Base-by-base conservation (phyloP, 129 eudicot species). In the Flaveria sonorensis region DNA sequence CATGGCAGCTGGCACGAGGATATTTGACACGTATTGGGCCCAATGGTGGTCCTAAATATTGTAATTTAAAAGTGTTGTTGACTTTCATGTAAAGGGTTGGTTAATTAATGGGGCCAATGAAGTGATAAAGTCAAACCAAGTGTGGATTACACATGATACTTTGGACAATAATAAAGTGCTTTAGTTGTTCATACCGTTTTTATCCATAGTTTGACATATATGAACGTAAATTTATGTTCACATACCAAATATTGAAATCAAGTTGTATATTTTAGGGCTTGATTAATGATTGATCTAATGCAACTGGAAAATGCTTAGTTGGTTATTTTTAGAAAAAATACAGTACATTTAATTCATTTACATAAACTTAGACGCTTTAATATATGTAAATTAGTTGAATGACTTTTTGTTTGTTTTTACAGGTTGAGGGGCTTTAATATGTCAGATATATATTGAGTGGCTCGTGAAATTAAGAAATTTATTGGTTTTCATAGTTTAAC, bases 21-120 rank as follows among this genome's bases (percentile, higher is more conserved):
- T 78, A 18, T 4, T 68, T 18, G 82, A 70, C 82, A 69, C 82
- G 82, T 77, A 77, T 76, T 19, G 77, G 68, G 77, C 19, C 66
- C 48, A 55, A 19, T 18, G n/a, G 70, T 69, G 75, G 76, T 78
- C 82, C 81, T 10, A 24, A 4, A 11, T 18, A 18, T 46, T 24
- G 24, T 52, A 26, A 77, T 68, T 69, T 45, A 15, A 40, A 46
- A 57, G 47, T 8, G 51, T n/a, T 77, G 82, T 68, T 78, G 82
- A 78, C 76, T 70, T 78, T 75, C 59, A 5, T 45, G 62, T n/a
- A 28, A 69, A 39, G 76, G 50, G 26, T 3, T 68, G 30, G 51
- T 57, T 78, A 70, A 68, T 69, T n/a, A 16, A 13, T 32, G 63
- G 82, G 70, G 48, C 82, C 76, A 59, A 24, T 53, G 8, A 4